Evolutionary conservation across 2,329 filamentous ascomycete genomes (phyloP).

Genomic region (Talaromyces sp.): DNA sequence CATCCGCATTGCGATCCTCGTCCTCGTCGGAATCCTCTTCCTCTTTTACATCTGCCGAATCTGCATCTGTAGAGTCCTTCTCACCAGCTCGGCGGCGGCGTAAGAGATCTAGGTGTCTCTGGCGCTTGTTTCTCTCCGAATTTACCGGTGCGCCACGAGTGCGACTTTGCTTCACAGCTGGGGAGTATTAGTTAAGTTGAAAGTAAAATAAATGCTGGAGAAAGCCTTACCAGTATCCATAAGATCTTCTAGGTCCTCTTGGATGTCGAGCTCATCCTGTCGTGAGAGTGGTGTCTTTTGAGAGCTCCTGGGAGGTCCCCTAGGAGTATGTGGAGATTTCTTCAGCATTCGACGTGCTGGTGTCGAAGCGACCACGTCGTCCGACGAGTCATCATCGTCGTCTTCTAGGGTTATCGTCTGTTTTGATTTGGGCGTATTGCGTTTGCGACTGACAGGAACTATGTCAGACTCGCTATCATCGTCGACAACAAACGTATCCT

Average conservation of each 20-base stretch:
- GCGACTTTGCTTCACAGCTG: slow-evolving; percentile 32
- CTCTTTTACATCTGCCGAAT: slow-evolving; percentile 10
- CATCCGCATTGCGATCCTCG: slow-evolving; percentile 14
- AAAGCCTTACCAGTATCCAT: slow-evolving; percentile 35
- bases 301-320: slow-evolving; percentile 7
- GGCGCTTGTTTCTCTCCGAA: slow-evolving; percentile 33
- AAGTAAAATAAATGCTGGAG: slow-evolving; percentile 12
- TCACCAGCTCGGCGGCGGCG: slow-evolving; percentile 39
- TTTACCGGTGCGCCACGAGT: slow-evolving; percentile 37
- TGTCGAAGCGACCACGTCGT: slow-evolving; percentile 1
- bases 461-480: slow-evolving; percentile 23
- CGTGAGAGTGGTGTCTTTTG: slow-evolving; percentile 14
- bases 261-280: slow-evolving; percentile 36
- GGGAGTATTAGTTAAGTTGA: not conserved
- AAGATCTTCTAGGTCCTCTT: slow-evolving; percentile 41
- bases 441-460: not conserved
- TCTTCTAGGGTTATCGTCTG: not conserved
- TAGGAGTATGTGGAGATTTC: not conserved
- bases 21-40: slow-evolving; percentile 20
- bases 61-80: slow-evolving; percentile 20
- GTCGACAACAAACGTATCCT: slow-evolving; percentile 16
- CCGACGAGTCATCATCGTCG: slow-evolving; percentile 1
- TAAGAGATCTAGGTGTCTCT: slow-evolving; percentile 38
- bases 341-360: slow-evolving; percentile 4
- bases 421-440: not conserved